Evolutionary conservation across 345 rosid genomes (phyloP).

Genomic region (Jatropha curcas): DNA sequence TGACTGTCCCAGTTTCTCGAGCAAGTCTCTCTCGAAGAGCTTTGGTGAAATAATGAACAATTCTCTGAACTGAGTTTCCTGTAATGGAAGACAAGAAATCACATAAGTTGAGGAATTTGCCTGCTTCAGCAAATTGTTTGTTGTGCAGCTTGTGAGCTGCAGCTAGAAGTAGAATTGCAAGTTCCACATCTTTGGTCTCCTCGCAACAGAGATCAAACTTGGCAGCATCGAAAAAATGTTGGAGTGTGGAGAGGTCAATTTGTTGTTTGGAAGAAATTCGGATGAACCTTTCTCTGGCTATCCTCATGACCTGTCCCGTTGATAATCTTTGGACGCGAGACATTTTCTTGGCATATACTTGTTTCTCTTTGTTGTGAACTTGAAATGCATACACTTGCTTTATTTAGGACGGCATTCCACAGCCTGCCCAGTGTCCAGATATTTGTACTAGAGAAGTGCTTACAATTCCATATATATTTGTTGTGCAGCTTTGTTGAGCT

Average conservation of each 20-base stretch:
- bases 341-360: too few relatives aligned
- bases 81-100: slow-evolving; percentile 8
- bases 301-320: slow-evolving; percentile 21
- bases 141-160: slow-evolving; percentile 19
- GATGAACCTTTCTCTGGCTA: slow-evolving; percentile 31
- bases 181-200: slow-evolving; percentile 23
- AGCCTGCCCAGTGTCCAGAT: too few relatives aligned
- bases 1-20: slow-evolving; percentile 1
- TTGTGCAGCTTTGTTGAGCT: too few relatives aligned
- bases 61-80: slow-evolving; percentile 19
- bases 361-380: too few relatives aligned
- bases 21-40: slow-evolving; percentile 22
- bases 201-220: too few relatives aligned
- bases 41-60: slow-evolving; percentile 19
- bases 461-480: too few relatives aligned
- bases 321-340: slow-evolving; percentile 13
- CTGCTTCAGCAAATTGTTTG: slow-evolving; percentile 10
- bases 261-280: slow-evolving; percentile 1
- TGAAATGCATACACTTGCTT: too few relatives aligned
- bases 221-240: not conserved
- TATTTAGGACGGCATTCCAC: too few relatives aligned
- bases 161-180: slow-evolving; percentile 18
- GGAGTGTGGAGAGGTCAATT: not conserved
- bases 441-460: too few relatives aligned
- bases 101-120: slow-evolving; percentile 17